Base-by-base conservation (phyloP, 768 basidiomycete species). In the Rhodotorula graminis region DNA sequence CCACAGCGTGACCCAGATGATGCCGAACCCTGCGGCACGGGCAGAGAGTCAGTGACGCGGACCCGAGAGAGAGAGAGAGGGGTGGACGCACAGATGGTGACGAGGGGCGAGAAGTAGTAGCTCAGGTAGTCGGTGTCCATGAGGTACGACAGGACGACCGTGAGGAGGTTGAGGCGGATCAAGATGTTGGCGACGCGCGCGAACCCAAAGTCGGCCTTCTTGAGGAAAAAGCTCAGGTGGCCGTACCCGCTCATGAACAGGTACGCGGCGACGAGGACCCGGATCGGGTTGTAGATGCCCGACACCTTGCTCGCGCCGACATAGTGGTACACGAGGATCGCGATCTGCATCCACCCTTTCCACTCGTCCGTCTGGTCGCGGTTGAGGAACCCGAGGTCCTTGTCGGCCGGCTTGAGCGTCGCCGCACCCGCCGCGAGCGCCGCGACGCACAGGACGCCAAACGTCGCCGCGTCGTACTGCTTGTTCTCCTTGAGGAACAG, bases 331-430 rank as follows among this genome's bases (percentile, higher is more conserved):
- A 93, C 87, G n/a, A 96, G 85, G 75, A 96, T 92, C 27, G 85
- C 87, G 77, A 93, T 84, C 84, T 96, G 93, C 93, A 96, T 96
- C 93, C 93, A 96, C 7, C 93, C 93, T 81, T 95, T 95, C 93
- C 93, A 96, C 81, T 96, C 93, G 76, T 96, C 92, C 2, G 92
- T 95, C 80, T 95, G 92, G 62, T 93, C 91, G 69, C 93, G 85
- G 78, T 92, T 94, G 77, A 96, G 83, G 81, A 93, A 91, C 0
- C 93, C 93, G 64, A 90, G 81, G 78, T 96, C 92, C 77, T 89
- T 91, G 55, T 79, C 77, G 75, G 91, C 91, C 27, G 85, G 85
- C 79, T 87, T 88, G 74, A 91, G 81, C 2, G 88, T 90, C 18
- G 80, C 81, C 59, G 92, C 77, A 9, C 92, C 93, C 29, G 84